Conservation (phyloP, 148 eudicot genomes). For the Persicaria tinctoria region DNA sequence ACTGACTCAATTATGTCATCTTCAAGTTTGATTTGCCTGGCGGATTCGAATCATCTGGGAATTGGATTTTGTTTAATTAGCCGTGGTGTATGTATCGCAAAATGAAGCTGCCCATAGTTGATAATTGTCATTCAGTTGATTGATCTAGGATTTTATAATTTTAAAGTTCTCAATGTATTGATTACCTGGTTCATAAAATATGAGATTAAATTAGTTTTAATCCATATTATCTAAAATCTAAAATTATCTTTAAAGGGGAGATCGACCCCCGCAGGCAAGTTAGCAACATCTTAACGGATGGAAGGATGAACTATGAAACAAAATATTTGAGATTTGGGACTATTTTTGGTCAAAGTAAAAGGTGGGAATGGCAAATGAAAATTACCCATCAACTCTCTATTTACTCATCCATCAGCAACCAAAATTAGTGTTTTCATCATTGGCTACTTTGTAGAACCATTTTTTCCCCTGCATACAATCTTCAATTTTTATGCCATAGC, state of each 20-base stretch:
- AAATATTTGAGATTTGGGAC: not conserved
- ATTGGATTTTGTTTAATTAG: no score
- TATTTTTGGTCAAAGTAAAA: no score
- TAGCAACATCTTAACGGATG: not conserved
- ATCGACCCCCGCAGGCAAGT: not conserved
- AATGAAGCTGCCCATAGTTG: no score
- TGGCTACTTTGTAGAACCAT: not conserved
- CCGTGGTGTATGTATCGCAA: no score
- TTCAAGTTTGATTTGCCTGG: not conserved
- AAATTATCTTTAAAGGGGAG: not conserved
- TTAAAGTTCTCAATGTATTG: no score
- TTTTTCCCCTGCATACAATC: not conserved
- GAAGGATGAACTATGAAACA: not conserved
- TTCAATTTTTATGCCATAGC: not conserved
- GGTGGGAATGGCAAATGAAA: not conserved
- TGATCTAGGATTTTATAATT: no score
- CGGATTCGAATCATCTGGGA: no score
- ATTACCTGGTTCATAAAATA: no score
- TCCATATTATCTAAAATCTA: not conserved
- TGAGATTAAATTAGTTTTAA: not conserved
- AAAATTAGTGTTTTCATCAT: not conserved
- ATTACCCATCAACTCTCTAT: not conserved
- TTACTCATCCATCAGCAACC: not conserved
- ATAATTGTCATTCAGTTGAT: not conserved
- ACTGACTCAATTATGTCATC: not conserved